Evolutionary conservation across 75 land plant species (phyloP).

Genomic region (Pseudotsuga menziesii): DNA sequence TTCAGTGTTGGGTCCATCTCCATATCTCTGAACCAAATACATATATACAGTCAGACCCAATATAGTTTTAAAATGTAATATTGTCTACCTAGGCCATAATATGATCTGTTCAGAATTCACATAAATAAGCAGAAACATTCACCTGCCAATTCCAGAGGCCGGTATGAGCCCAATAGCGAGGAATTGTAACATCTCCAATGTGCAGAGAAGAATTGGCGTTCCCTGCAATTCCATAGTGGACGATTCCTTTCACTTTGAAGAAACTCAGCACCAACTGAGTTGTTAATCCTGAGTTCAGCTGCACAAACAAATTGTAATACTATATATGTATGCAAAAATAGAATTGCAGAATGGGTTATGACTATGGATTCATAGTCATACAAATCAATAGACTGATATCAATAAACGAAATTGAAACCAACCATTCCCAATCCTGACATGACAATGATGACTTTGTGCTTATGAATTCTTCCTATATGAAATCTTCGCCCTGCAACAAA

Average conservation of each 20-base stretch:
- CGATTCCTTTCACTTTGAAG: conserved; percentile 32
- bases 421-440: conserved; percentile 63
- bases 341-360: background rate
- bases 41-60: background rate
- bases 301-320: background rate
- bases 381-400: no score
- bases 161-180: conserved; percentile 57
- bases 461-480: conserved; percentile 29
- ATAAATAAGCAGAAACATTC: background rate
- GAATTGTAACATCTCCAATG: conserved; percentile 57
- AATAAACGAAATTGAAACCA: background rate
- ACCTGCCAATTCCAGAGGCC: conserved; percentile 85
- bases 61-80: no score
- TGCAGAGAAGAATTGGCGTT: conserved; percentile 42
- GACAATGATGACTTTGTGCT: conserved; percentile 35
- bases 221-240: conserved; percentile 72
- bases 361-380: background rate
- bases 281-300: conserved; percentile 62
- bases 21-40: conserved; percentile 35
- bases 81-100: no score
- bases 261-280: conserved; percentile 42
- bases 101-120: background rate
- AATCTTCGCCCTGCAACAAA: conserved; percentile 45
- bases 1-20: conserved; percentile 43
- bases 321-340: background rate